Base-by-base conservation (phyloP, 2,329 filamentous ascomycete genomes). In the Beauveria pseudobassiana region DNA sequence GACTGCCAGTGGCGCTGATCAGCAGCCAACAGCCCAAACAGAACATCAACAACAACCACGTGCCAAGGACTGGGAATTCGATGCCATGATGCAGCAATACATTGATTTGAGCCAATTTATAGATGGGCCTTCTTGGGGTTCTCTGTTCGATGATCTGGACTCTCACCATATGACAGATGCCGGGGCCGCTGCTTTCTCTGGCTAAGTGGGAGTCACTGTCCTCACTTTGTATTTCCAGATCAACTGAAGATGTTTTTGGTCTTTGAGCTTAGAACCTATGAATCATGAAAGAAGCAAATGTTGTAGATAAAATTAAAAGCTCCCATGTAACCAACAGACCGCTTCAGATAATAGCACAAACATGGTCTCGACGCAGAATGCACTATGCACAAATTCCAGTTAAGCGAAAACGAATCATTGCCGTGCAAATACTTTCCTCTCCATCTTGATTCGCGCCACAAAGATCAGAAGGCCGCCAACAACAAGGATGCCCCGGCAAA, bases 51-150 rank as follows among this genome's bases (percentile, higher is more conserved):
- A 26, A 24, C 28, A 34, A 50, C 28, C 43, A 26, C 18, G 12
- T 40, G 55, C n/a, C n/a, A 24, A 40, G n/a, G 55, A 58, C 9
- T 42, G 45, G 55, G 45, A 58, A n/a, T 42, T 58, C 24, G 55
- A 58, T 50, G 43, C 43, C 28, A 49, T 50, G 55, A 50, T 58
- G 55, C 45, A 58, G 20, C 26, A 50, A 40, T 58, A 58, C 20
- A 50, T 58, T 28, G 45, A 58, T 58, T 24, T 58, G 26, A 20
- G 45, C 28, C n/a, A 49, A 40, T 14, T 8, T 12, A 50, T 50
- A 10, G 45, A 58, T 40, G 26, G 55, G 26, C 26, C 26, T 40
- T 58, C n/a, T 26, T 58, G 55, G 55, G 9, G 8, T 26, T 26
- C 55, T 40, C 55, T 58, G 24, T 58, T 58, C 18, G 30, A 58